Evolutionary conservation across 768 basidiomycete species (phyloP).

Genomic region (Trametes meyenii): DNA sequence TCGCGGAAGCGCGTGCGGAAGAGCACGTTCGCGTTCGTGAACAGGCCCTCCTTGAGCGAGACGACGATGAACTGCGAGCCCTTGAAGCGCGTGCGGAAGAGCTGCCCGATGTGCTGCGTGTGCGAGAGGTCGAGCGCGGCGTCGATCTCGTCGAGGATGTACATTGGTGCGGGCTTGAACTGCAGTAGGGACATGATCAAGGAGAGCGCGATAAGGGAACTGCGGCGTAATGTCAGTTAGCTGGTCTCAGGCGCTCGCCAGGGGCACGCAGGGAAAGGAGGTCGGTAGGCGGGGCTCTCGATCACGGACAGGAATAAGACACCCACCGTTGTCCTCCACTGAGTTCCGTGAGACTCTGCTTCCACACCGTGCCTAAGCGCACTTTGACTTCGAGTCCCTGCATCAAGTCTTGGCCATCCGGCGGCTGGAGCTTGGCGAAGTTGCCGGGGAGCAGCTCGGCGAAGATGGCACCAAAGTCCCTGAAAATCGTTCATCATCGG

Average conservation of each 20-base stretch:
- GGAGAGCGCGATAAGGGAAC: constrained; percentile 95
- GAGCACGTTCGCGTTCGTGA: constrained; percentile 96
- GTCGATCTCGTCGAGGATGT: constrained; percentile 99
- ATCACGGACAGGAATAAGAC: background rate
- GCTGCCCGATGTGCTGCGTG: constrained; percentile 95
- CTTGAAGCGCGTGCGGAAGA: constrained; percentile 97
- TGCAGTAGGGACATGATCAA: constrained; percentile 99
- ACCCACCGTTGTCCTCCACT: constrained; percentile 94
- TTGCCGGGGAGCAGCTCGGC: constrained; percentile 95
- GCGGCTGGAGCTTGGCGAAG: constrained; percentile 92
- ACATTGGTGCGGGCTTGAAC: constrained; percentile 99
- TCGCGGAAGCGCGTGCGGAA: constrained; percentile 94
- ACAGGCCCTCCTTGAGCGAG: constrained; percentile 93
- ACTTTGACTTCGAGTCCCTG: constrained; percentile 98
- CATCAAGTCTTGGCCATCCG: constrained; percentile 92
- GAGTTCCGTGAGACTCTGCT: constrained; percentile 94
- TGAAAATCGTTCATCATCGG: constrained; percentile 35
- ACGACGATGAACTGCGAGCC: constrained; percentile 99
- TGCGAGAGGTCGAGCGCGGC: constrained; percentile 95
- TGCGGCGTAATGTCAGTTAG: constrained; percentile 35
- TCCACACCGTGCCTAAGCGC: constrained; percentile 93
- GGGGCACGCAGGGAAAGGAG: background rate
- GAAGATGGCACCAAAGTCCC: constrained; percentile 96
- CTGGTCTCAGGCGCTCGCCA: background rate
- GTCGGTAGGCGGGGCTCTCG: background rate